Conservation (phyloP, 73 alveolate genomes). For the Symbiodinium pilosum region DNA sequence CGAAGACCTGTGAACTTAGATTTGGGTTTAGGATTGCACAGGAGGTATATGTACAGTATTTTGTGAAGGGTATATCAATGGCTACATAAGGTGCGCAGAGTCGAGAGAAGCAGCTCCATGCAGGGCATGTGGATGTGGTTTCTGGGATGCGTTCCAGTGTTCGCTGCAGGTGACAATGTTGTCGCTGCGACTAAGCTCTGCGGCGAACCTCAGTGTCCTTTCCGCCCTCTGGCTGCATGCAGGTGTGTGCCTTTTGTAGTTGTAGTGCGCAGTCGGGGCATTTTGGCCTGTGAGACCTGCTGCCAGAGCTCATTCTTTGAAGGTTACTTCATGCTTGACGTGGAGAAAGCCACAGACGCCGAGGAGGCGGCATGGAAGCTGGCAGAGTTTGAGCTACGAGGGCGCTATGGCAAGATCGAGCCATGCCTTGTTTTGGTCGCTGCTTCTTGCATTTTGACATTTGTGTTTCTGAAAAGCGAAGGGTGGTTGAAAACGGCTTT, state of each 20-base stretch:
- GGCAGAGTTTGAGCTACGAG: neutral
- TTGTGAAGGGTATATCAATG: no score
- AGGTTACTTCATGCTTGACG: conserved; percentile 24
- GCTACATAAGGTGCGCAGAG: no score
- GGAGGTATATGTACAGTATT: no score
- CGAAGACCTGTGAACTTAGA: no score
- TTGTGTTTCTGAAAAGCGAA: no score
- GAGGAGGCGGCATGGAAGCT: conserved; percentile 13
- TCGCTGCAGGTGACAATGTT: neutral
- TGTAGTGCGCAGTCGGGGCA: no score
- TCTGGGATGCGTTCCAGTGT: no score
- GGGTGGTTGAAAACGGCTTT: no score
- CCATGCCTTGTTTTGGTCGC: neutral
- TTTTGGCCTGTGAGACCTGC: neutral
- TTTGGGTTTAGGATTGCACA: no score
- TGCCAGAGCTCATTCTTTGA: neutral
- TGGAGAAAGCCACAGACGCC: neutral
- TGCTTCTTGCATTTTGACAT: no score
- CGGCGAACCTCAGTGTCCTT: conserved; percentile 16
- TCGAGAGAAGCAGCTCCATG: no score
- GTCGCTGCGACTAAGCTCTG: conserved; percentile 11
- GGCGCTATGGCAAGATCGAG: conserved; percentile 7
- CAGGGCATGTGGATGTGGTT: no score
- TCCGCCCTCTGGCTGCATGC: neutral
- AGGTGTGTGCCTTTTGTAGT: neutral